phyloP scores from a whole-genome alignment of 2,329 filamentous ascomycete genomes.

The Arthrinium phaeospermum region DNA sequence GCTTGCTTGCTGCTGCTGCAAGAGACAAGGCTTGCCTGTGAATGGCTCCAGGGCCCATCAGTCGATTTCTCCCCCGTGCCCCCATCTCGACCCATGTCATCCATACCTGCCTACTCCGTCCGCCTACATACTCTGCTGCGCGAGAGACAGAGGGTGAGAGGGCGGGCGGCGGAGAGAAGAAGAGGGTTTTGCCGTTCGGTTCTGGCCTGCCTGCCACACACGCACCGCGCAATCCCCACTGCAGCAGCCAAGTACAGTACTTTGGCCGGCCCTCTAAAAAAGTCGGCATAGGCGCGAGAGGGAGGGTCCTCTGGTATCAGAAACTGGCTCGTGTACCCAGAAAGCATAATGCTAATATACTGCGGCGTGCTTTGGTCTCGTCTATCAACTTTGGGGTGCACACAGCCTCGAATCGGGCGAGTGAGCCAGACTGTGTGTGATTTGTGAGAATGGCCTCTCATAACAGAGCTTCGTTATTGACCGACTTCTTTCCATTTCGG shows the following conservation, averaged over 20 bases:
- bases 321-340: conserved; percentile 6
- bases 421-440: not conserved
- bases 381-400: not conserved
- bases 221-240: conserved; percentile 2
- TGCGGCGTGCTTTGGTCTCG: conserved; percentile 1
- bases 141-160: conserved; percentile 14
- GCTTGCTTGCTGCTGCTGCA: conserved; percentile 1
- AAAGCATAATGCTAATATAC: conserved; percentile 16
- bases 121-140: conserved; percentile 29
- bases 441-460: not conserved
- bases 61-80: conserved; percentile 37
- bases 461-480: not conserved
- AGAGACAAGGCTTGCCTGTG: conserved; percentile 36
- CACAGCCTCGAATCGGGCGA: too few species aligned
- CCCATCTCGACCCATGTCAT: conserved; percentile 40
- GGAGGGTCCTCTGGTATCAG: conserved; percentile 12
- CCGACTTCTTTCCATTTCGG: not conserved
- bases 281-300: conserved; percentile 16
- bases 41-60: conserved; percentile 36
- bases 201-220: conserved; percentile 4
- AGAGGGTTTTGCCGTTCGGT: conserved; percentile 21
- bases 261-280: conserved; percentile 8
- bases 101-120: conserved; percentile 40
- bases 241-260: conserved; percentile 13
- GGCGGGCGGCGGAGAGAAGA: not conserved